Conservation (phyloP, 441 rosid genomes). For the Arabidopsis lyrata region DNA sequence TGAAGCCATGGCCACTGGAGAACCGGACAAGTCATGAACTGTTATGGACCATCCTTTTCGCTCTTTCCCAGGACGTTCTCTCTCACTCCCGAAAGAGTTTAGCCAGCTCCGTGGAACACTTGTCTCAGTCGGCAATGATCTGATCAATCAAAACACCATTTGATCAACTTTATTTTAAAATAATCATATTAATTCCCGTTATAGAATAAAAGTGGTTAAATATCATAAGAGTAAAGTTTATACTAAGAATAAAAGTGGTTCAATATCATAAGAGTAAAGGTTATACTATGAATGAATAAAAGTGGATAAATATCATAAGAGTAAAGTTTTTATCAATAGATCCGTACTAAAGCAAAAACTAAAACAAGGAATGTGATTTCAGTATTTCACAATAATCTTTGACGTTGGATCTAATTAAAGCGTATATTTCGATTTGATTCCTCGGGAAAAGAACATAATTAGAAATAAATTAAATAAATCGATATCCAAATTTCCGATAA, state of each 20-base stretch:
- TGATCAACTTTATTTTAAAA: neutral
- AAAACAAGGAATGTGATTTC: constrained; percentile 21
- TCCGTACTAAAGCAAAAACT: constrained; percentile 19
- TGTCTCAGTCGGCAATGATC: constrained; percentile 67
- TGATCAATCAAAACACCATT: constrained; percentile 38
- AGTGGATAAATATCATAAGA: constrained; percentile 12
- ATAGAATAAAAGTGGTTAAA: neutral
- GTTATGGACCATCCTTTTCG: constrained; percentile 94
- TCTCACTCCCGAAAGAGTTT: constrained; percentile 78
- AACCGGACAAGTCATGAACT: constrained; percentile 87
- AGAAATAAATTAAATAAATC: neutral
- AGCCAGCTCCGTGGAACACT: constrained; percentile 71
- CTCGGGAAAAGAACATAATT: constrained; percentile 35
- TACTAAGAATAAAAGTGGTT: constrained; percentile 1
- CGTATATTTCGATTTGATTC: constrained; percentile 21
- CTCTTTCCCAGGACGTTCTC: constrained; percentile 76
- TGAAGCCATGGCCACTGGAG: constrained; percentile 87
- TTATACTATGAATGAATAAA: constrained; percentile 7
- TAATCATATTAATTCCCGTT: neutral
- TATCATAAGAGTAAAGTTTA: neutral
- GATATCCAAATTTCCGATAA: constrained; percentile 17
- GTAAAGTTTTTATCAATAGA: constrained; percentile 17
- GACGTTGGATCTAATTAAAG: constrained; percentile 24
- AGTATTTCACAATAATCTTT: constrained; percentile 9
- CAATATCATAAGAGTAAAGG: constrained; percentile 5